These are phyloP conservation scores for Cicer cuneatum DNA, from an alignment of 306 rosid species.

Conservation along the genomic window DNA sequence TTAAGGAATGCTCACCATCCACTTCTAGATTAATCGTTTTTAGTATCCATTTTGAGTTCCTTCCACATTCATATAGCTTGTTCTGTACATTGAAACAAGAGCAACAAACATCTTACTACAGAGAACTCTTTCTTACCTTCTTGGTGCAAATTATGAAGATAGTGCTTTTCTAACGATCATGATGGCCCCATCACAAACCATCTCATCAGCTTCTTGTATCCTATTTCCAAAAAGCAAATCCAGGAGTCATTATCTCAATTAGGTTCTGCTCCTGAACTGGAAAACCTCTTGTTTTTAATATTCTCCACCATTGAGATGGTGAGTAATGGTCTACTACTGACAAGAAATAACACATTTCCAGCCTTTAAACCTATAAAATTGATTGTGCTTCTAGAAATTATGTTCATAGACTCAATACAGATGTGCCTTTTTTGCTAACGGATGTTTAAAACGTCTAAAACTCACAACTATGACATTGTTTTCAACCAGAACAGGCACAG, in stretches of 20 bases:
- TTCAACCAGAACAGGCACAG: background rate
- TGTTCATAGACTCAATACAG: background rate
- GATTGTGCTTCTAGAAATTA: background rate
- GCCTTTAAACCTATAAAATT: background rate
- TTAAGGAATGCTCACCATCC: background rate
- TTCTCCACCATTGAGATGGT: constrained; percentile 18
- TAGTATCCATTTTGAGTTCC: background rate
- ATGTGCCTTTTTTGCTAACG: constrained; percentile 6
- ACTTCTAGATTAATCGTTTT: background rate
- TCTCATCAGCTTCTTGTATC: constrained; percentile 7
- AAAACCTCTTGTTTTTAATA: background rate
- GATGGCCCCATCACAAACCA: background rate
- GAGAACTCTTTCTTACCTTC: constrained; percentile 7
- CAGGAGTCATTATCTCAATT: background rate
- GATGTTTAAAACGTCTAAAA: background rate
- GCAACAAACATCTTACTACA: background rate
- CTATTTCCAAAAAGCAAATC: constrained; percentile 19
- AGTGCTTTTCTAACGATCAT: background rate
- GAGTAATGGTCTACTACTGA: constrained; percentile 1
- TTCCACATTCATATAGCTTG: constrained; percentile 3
- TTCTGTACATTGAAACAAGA: background rate
- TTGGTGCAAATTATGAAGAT: background rate
- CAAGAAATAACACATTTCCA: constrained; percentile 3
- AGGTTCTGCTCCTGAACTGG: constrained; percentile 3
- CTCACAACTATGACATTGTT: background rate